Conservation (phyloP, 768 basidiomycete genomes). For the Aureoboletus auriporus region DNA sequence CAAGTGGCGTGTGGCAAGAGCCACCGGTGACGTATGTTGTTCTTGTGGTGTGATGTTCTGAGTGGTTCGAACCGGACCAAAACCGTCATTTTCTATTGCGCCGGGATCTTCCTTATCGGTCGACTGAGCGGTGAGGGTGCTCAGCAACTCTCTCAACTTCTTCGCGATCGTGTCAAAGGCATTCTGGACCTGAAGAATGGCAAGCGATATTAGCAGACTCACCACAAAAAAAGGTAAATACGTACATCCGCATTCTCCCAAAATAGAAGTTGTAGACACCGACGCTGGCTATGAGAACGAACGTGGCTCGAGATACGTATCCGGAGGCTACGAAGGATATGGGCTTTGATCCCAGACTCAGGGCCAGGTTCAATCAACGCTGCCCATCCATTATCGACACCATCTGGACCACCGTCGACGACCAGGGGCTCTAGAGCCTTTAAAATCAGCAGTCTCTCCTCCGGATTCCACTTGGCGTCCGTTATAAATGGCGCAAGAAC, state of each 20-base stretch:
- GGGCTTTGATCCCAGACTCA: slow-evolving; percentile 61
- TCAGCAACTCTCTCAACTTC: slow-evolving; percentile 41
- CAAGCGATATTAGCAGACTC: too few relatives aligned
- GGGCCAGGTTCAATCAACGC: slow-evolving; percentile 46
- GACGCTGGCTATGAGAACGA: slow-evolving; percentile 21
- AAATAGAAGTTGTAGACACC: slow-evolving; percentile 49
- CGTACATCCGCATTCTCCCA: slow-evolving; percentile 72
- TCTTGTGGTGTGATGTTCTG: slow-evolving; percentile 29
- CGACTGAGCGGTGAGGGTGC: slow-evolving; percentile 25
- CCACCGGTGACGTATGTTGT: slow-evolving; percentile 25
- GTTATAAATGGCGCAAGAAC: slow-evolving; percentile 40
- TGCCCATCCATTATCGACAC: slow-evolving; percentile 32
- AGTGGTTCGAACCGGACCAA: slow-evolving; percentile 48
- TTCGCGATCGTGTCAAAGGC: slow-evolving; percentile 30
- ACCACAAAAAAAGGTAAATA: slow-evolving; percentile 7
- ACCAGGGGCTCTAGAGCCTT: slow-evolving; percentile 65
- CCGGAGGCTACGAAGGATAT: slow-evolving; percentile 41
- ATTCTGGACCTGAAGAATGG: slow-evolving; percentile 48
- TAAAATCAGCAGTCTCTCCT: slow-evolving; percentile 64
- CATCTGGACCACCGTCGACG: slow-evolving; percentile 32
- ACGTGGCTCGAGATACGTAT: slow-evolving; percentile 5
- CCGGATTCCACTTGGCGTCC: slow-evolving; percentile 45
- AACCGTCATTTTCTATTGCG: slow-evolving; percentile 50
- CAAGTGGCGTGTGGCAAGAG: slow-evolving; percentile 32
- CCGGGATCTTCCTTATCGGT: slow-evolving; percentile 21